Base-by-base conservation (phyloP, 345 rosid species). In the Dipteronia sinensis region DNA sequence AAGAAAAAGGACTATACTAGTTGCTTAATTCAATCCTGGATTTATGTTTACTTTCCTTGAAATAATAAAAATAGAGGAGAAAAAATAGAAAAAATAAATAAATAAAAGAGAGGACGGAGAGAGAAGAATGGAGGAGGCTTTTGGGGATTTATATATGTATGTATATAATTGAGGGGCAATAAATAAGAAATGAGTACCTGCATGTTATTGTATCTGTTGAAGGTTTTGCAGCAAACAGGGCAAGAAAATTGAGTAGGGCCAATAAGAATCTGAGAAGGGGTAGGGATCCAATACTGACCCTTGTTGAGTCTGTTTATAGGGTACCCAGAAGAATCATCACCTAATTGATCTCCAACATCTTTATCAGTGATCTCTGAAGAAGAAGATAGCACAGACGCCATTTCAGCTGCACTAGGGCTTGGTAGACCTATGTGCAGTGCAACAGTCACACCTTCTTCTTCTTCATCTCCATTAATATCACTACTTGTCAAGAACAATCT, bases 261-360 rank as follows among this genome's bases (percentile, higher is more conserved):
- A 82, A 93, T 91, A 72, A 95, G 94, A 89, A 95, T 95, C 89
- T 95, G 98, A 69, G 98, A 87, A 81, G 98, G 97, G 9, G 98
- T 95, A 44, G 98, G 98, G 90, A 95, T 95, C 98, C 98, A 95
- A 73, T 93, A 93, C 76, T 93, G 97, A 81, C 98, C 98, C 86
- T 91, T 94, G 81, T 90, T 91, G 71, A 94, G 92, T 86, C 93
- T 90, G 82, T 76, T 90, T 51, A 89, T 78, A 22, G 88, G 86
- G 82, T 86, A 86, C 65, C 83, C 89, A 58, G 80, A 88, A 82
- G 80, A 88, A 82, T 80, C 89, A 47, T 85, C 91, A 75, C 83
- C 89, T 78, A 34, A 34, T 34, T 79, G 87, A 55, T 81, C 86
- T 58, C 85, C 91, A 34, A 34, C 1, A 77, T 80, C 92, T 74